Evolutionary conservation across 164 flowering plant genomes (phyloP).

Genomic region (Magnolia changhungtana): DNA sequence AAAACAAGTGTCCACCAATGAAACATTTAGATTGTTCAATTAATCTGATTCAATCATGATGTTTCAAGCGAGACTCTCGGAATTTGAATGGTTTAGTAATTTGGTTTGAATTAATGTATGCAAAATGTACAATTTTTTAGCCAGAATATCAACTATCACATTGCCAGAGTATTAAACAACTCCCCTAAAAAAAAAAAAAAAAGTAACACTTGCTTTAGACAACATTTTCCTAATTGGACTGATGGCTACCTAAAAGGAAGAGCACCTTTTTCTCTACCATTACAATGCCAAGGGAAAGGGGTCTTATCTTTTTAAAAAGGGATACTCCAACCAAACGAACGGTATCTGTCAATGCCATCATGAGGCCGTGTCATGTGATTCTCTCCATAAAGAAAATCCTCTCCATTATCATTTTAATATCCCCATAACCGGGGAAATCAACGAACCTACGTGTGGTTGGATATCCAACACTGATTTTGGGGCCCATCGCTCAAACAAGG

Average conservation of each 20-base stretch:
- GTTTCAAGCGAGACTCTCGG: no score
- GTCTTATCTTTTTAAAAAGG: neutral
- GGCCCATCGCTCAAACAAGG: neutral
- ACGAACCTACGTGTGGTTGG: neutral
- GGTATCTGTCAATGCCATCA: neutral
- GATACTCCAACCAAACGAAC: neutral
- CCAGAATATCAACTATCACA: no score
- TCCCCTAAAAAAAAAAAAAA: no score
- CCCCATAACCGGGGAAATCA: neutral
- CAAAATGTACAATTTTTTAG: no score
- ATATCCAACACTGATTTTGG: conserved; percentile 5
- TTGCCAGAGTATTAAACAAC: no score
- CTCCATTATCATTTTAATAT: neutral
- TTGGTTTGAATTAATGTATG: no score
- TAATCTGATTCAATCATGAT: no score
- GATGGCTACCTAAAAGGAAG: neutral
- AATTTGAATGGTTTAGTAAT: no score
- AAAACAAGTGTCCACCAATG: no score
- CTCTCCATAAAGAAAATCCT: neutral
- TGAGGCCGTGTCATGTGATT: neutral
- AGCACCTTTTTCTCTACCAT: conserved; percentile 1
- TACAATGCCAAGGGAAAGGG: neutral
- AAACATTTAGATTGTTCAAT: no score
- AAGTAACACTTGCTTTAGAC: no score
- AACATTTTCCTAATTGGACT: neutral